Conservation (phyloP, 441 rosid genomes). For the Bruguiera hainesii region DNA sequence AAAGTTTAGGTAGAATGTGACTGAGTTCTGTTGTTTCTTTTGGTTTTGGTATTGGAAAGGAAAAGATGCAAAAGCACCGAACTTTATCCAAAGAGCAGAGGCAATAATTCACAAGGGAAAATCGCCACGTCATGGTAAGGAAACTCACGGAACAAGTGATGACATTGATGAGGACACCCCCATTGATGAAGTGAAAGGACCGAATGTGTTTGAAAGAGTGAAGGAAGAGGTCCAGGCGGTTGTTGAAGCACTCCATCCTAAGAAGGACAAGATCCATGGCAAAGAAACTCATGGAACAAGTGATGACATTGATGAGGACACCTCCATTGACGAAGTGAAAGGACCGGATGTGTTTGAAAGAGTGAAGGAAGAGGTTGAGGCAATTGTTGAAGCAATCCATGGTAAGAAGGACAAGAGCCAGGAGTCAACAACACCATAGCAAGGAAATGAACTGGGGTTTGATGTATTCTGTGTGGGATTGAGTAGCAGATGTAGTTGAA, state of each 20-base stretch:
- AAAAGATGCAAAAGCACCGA: constrained; percentile 35
- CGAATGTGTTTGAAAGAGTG: constrained; percentile 44
- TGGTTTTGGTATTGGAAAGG: constrained; percentile 12
- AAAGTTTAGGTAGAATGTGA: not conserved
- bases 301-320: constrained; percentile 49
- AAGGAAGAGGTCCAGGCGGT: constrained; percentile 61
- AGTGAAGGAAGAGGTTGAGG: constrained; percentile 58
- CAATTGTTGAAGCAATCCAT: constrained; percentile 39
- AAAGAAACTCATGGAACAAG: constrained; percentile 53
- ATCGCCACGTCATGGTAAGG: constrained; percentile 33
- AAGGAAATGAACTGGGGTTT: constrained; percentile 6
- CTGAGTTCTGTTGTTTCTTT: not conserved
- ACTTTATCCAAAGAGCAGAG: constrained; percentile 33
- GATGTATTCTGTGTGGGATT: not conserved
- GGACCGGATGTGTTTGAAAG: constrained; percentile 50
- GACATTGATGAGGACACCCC: constrained; percentile 51
- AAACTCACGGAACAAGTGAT: constrained; percentile 53
- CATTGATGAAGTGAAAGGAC: constrained; percentile 46
- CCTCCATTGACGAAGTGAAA: constrained; percentile 42
- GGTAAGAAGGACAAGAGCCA: constrained; percentile 34
- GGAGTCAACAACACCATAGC: constrained; percentile 7
- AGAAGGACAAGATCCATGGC: constrained; percentile 30
- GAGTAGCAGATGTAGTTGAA: constrained; percentile 1
- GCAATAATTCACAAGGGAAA: constrained; percentile 20
- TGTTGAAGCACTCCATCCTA: constrained; percentile 37